A percentile compares a stretch with the other conserved stretches of the same genome.
Conservation (phyloP, 352 stramenopile genomes). For the Phytophthora pistaciae region DNA sequence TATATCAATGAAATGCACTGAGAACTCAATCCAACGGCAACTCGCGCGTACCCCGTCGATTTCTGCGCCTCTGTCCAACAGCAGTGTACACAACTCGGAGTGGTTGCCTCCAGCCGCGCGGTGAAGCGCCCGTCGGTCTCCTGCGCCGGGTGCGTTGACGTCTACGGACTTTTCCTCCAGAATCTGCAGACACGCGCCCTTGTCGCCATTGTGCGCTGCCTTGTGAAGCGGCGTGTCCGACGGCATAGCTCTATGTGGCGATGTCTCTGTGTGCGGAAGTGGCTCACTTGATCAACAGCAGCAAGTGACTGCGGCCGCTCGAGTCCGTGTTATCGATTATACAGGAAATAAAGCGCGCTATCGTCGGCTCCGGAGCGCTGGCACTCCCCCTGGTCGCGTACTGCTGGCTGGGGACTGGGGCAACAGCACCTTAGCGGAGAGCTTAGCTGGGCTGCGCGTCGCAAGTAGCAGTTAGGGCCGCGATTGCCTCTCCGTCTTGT, state of each 20-base stretch:
- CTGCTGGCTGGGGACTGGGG: slow-evolving; percentile 25
- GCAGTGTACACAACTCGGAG: slow-evolving; percentile 86
- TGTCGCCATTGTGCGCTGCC: slow-evolving; percentile 92
- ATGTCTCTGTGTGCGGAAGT: slow-evolving; percentile 1
- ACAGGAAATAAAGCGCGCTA: slow-evolving; percentile 20
- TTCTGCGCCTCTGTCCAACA: slow-evolving; percentile 88
- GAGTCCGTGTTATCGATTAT: slow-evolving; percentile 8
- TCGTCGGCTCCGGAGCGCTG: slow-evolving; percentile 2
- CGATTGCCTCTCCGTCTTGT: slow-evolving; percentile 32
- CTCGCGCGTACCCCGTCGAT: slow-evolving; percentile 78
- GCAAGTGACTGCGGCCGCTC: slow-evolving; percentile 3
- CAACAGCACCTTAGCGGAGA: slow-evolving; percentile 21
- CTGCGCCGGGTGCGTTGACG: slow-evolving; percentile 88
- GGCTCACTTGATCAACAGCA: slow-evolving; percentile 11
- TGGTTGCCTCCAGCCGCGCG: slow-evolving; percentile 91
- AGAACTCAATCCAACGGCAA: not conserved
- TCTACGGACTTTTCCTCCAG: slow-evolving; percentile 90
- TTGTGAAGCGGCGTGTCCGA: slow-evolving; percentile 92
- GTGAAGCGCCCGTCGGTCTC: slow-evolving; percentile 89
- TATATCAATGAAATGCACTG: slow-evolving; percentile 2
- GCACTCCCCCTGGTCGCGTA: slow-evolving; percentile 21
- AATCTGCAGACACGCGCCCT: slow-evolving; percentile 87
- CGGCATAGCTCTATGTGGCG: slow-evolving; percentile 60
- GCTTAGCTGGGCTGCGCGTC: slow-evolving; percentile 21
- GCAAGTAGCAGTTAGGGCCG: slow-evolving; percentile 35